Conservation (phyloP, 1,284 basidiomycete genomes). For the Fomitiporia mediterranea region DNA sequence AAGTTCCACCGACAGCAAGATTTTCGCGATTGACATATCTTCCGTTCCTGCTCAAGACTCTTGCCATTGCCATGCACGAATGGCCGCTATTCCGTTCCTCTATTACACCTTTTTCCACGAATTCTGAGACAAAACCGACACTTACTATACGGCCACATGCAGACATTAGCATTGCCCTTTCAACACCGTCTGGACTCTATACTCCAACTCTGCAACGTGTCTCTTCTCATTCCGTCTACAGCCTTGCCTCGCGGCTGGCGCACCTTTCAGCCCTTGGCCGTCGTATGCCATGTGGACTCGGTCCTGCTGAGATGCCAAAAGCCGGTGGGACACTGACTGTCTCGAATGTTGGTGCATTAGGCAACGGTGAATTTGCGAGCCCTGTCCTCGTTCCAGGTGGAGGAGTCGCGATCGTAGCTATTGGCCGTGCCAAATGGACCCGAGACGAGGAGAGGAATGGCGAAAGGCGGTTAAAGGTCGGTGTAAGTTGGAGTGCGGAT, state of each 20-base stretch:
- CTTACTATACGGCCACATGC: slow-evolving; percentile 64
- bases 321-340: slow-evolving; percentile 79
- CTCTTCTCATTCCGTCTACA: slow-evolving; percentile 57
- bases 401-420: slow-evolving; percentile 86
- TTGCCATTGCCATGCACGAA: slow-evolving; percentile 75
- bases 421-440: slow-evolving; percentile 83
- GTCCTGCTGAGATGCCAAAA: slow-evolving; percentile 59
- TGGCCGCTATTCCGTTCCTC: slow-evolving; percentile 80
- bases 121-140: slow-evolving; percentile 45
- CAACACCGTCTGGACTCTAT: slow-evolving; percentile 81
- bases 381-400: slow-evolving; percentile 86
- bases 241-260: slow-evolving; percentile 59
- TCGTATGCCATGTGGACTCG: slow-evolving; percentile 58
- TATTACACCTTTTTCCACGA: slow-evolving; percentile 42
- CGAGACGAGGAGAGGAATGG: slow-evolving; percentile 57
- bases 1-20: slow-evolving; percentile 42
- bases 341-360: slow-evolving; percentile 83
- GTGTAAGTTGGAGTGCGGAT: slow-evolving; percentile 85
- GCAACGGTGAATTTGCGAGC: slow-evolving; percentile 64
- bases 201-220: slow-evolving; percentile 76
- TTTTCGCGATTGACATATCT: slow-evolving; percentile 76
- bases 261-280: slow-evolving; percentile 62
- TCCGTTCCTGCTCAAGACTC: slow-evolving; percentile 82
- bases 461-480: slow-evolving; percentile 64
- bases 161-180: slow-evolving; percentile 73